Percentiles rank a stretch among this genome's conserved stretches.
Conservation (phyloP, 2,329 filamentous ascomycete genomes). For the Calonectria pteridis region DNA sequence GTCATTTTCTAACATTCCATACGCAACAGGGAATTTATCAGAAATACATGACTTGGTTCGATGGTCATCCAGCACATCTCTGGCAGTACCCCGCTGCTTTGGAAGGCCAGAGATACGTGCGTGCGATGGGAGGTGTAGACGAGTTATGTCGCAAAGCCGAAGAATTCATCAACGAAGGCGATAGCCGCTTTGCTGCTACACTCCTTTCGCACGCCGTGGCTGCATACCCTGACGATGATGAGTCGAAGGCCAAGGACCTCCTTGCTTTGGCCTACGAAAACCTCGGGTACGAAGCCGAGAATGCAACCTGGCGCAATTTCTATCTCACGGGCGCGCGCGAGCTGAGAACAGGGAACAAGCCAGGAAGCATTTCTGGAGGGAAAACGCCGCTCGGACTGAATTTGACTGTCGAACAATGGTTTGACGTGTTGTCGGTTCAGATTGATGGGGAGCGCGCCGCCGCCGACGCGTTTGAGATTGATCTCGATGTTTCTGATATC, state of each 20-base stretch:
- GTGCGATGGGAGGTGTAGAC: conserved; percentile 52
- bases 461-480: conserved; percentile 3
- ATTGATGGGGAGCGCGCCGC: neutral
- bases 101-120: conserved; percentile 51
- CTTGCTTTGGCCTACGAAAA: conserved; percentile 49
- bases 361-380: neutral
- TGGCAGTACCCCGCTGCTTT: conserved; percentile 34
- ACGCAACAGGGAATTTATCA: conserved; percentile 33
- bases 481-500: conserved; percentile 3
- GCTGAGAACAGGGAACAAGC: conserved; percentile 2
- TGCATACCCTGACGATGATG: conserved; percentile 38
- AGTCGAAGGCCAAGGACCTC: conserved; percentile 28
- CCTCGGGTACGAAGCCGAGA: conserved; percentile 52
- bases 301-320: conserved; percentile 56
- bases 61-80: conserved; percentile 34
- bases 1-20: neutral
- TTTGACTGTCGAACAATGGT: conserved; percentile 14
- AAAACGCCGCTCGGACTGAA: conserved; percentile 11
- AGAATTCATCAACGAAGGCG: conserved; percentile 43
- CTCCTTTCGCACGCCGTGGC: conserved; percentile 52
- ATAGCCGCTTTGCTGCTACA: conserved; percentile 55
- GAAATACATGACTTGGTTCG: conserved; percentile 39
- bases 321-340: conserved; percentile 47
- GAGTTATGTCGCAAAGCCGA: conserved; percentile 46
- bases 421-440: conserved; percentile 12